Conservation (phyloP, 1,139 yeast genomes). For the Kodamaea sp. region DNA sequence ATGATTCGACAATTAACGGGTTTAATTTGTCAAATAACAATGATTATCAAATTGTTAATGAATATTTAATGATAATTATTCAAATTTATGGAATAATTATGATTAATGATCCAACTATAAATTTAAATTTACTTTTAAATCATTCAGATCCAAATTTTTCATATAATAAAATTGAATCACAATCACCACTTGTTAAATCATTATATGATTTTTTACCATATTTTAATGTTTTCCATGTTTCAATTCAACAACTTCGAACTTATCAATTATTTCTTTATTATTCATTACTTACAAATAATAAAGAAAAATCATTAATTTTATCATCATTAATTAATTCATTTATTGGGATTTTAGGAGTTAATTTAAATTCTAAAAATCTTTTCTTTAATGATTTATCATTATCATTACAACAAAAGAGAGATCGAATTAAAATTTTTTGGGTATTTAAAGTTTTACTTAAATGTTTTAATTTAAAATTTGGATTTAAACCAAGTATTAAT, state of each 20-base stretch:
- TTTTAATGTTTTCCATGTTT: conserved; percentile 43
- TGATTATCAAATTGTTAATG: conserved; percentile 50
- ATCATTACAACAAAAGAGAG: conserved; percentile 36
- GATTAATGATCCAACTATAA: conserved; percentile 47
- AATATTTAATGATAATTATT: conserved; percentile 46
- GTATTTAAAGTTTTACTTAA: conserved; percentile 51
- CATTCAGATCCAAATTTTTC: conserved; percentile 38
- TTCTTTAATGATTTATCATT: conserved; percentile 46
- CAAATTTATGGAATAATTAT: conserved; percentile 47
- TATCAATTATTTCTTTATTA: conserved; percentile 41
- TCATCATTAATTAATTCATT: conserved; percentile 44
- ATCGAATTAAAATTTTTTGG: conserved; percentile 61
- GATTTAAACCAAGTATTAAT: conserved; percentile 46
- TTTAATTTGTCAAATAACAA: conserved; percentile 46
- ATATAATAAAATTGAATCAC: conserved; percentile 13
- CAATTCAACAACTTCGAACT: conserved; percentile 41
- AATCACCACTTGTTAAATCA: conserved; percentile 17
- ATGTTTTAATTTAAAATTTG: conserved; percentile 49
- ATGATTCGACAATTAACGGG: conserved; percentile 48
- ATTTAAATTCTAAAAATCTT: conserved; percentile 43
- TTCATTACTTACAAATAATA: conserved; percentile 44
- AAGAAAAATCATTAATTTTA: conserved; percentile 43
- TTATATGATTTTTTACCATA: conserved; percentile 47
- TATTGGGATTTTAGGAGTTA: conserved; percentile 47
- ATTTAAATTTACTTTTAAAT: conserved; percentile 38